Evolutionary conservation across 2,329 filamentous ascomycete genomes (phyloP), one percentile per base, ranked within the genome.

Genomic region (Canariomyces notabilis): DNA sequence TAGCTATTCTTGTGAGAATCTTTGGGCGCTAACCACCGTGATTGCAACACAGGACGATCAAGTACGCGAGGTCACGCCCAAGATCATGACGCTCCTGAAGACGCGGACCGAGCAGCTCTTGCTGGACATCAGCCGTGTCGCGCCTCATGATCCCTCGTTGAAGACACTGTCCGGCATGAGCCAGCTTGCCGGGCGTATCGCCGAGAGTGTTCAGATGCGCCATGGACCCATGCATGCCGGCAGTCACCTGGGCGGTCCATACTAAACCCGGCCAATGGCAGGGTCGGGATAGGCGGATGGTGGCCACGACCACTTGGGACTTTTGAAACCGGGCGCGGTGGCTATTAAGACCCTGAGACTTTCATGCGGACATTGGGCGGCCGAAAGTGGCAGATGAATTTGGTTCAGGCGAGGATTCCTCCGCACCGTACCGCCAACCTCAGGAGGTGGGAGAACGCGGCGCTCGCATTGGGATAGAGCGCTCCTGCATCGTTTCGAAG

Each of bases 1-100:
- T 33, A 19, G n/a, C n/a, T 23, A 33, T 11, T 20, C 11, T 36
- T 18, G 1, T 20, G 48, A 14, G 36, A 32, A 42, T 38, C 44
- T 46, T 39, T 26, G 12, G 11, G 51, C 31, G 36, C 49, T 49
- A 50, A 54, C 46, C 48, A 56, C 46, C 58, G 67, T 62, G 64
- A 20, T 31, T 50, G 9, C 18, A 7, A n/a, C 16, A 33, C 58
- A 79, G 75, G 75, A 79, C 46, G 66, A 72, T 18, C 73, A 78
- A 63, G 70, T 77, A 45, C 70, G 72, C 46, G 73, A 74, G 19
- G 74, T 80, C 31, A 72, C 77, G 26, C 76, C 77, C 20, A 76
- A 73, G 56, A 77, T 80, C 54, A 78, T 80, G 69, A 64, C 65
- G 36, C 72, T 76, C 32, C 69, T 79, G 54, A 68, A 75, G 52